Base-by-base conservation (phyloP, 257 asterid genomes). In the Handroanthus guayacan region DNA sequence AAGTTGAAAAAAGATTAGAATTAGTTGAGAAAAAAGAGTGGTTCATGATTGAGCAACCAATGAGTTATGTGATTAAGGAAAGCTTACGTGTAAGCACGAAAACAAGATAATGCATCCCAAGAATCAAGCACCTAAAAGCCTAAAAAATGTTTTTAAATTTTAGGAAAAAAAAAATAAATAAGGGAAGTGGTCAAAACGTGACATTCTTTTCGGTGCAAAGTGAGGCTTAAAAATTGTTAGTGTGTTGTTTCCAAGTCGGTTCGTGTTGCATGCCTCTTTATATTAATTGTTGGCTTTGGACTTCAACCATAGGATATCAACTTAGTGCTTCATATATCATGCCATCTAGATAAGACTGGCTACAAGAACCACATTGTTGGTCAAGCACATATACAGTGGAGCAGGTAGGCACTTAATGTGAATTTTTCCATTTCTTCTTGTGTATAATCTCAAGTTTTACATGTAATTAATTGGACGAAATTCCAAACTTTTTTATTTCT, bases 131-230 rank as follows among this genome's bases (percentile, higher is more conserved):
- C 84, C 82, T 54, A 67, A 61, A 86, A 68, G 75, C 41, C 76
- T 83, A 68, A 25, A 25, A 25, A 25, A 25, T 25, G 31, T 25
- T 25, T 25, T 25, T 25, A 25, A 25, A 25, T 25, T 25, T 25
- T 25, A 25, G 31, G 74, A 31, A 75, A 25, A 25, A 25, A 25
- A 1, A 25, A 25, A 25, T 25, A 25, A 25, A 51, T 74, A 52
- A 48, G 43, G 62, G 7, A 34, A 51, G 54, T 68, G 45, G 82
- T 65, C 76, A 81, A 80, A 75, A 72, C 55, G 80, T 52, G 38
- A 79, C 70, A 83, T 84, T 78, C 88, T 87, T 91, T 91, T 89
- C 89, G 91, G 91, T 91, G 97, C 89, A 90, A 86, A 85, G 87
- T 71, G 81, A 61, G 72, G 71, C 71, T 75, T 43, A 51, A 67